Evolutionary conservation across 2,329 filamentous ascomycete species (phyloP).

Genomic region (Phaeosphaeriaceae sp.): DNA sequence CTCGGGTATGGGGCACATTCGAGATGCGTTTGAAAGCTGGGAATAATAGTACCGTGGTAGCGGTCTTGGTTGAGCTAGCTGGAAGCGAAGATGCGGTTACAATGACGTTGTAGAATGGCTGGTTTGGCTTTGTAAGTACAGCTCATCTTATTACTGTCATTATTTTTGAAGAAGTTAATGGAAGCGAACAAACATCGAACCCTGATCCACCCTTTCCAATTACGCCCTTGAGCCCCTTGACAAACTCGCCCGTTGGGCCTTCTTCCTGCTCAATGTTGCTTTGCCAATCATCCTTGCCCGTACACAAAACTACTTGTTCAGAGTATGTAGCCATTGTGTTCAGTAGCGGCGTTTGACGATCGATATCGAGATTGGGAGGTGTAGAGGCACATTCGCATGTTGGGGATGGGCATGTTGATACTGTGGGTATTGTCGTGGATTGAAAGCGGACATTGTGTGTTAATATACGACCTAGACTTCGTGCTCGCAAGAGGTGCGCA

Average conservation of each 20-base stretch:
- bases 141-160: background rate
- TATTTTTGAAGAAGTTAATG: background rate
- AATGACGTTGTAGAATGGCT: constrained; percentile 86
- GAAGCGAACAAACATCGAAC: constrained; percentile 52
- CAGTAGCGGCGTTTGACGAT: constrained; percentile 71
- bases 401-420: constrained; percentile 69
- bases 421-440: constrained; percentile 28
- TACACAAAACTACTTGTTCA: constrained; percentile 84
- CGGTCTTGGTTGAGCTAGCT: constrained; percentile 32
- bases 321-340: constrained; percentile 79
- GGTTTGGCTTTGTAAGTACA: constrained; percentile 2
- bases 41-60: constrained; percentile 68
- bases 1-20: constrained; percentile 68
- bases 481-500: constrained; percentile 5
- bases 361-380: constrained; percentile 73
- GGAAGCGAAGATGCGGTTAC: constrained; percentile 76
- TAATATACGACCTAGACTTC: background rate
- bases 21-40: constrained; percentile 84
- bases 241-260: constrained; percentile 57
- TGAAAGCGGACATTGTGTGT: background rate
- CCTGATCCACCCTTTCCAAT: constrained; percentile 52
- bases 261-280: constrained; percentile 86
- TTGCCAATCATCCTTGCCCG: constrained; percentile 79
- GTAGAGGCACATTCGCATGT: constrained; percentile 76
- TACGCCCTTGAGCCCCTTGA: constrained; percentile 70